A percentile compares a stretch with the other conserved stretches of the same genome.
phyloP scores from a whole-genome alignment of 768 basidiomycete genomes.

The Sporobolomyces phaffii region DNA sequence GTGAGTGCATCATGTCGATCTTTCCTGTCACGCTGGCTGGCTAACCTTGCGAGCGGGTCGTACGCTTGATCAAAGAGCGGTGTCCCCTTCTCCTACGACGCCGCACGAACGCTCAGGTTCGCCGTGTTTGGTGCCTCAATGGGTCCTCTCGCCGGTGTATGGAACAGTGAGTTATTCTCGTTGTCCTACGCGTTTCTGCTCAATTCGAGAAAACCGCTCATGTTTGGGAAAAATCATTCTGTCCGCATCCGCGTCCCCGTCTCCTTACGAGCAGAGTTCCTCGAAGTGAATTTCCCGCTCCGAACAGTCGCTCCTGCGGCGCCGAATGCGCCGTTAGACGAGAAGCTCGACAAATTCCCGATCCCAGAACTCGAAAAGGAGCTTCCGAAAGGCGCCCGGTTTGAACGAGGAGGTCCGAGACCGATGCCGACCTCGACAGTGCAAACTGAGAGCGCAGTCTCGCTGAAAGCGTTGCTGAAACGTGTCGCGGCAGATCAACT shows the following conservation, averaged over 20 bases:
- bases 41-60: not conserved
- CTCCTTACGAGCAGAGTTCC: slow-evolving; percentile 23
- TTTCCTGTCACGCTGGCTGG: not conserved
- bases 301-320: slow-evolving; percentile 7
- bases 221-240: not conserved
- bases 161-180: slow-evolving; percentile 31
- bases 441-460: not conserved
- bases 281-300: slow-evolving; percentile 40
- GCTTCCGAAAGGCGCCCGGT: slow-evolving; percentile 13
- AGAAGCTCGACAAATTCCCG: slow-evolving; percentile 21
- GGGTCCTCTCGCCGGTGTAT: slow-evolving; percentile 37
- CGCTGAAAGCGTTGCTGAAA: slow-evolving; percentile 21
- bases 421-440: not conserved
- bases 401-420: slow-evolving; percentile 23
- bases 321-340: slow-evolving; percentile 21
- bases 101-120: slow-evolving; percentile 16
- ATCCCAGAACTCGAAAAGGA: slow-evolving; percentile 33
- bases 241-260: too few relatives aligned
- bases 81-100: slow-evolving; percentile 6
- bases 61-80: not conserved
- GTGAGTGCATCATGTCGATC: slow-evolving; percentile 7
- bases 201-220: not conserved
- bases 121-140: slow-evolving; percentile 36
- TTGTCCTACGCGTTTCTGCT: not conserved
- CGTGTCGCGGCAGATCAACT: slow-evolving; percentile 38